Base-by-base conservation (phyloP, 2,329 filamentous ascomycete species). In the Capronia coronata region DNA sequence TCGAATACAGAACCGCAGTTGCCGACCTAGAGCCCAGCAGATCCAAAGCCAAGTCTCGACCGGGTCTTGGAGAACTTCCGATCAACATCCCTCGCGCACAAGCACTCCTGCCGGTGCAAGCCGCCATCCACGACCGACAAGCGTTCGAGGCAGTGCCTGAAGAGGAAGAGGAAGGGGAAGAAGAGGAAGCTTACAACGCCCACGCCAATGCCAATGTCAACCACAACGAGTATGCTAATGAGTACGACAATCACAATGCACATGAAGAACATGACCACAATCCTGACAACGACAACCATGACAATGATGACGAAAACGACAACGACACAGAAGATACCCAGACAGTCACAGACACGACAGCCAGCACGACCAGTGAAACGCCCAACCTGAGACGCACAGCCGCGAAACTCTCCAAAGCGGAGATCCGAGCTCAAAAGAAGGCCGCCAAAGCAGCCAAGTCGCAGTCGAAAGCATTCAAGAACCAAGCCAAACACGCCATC, bases 401-500 rank as follows among this genome's bases (percentile, higher is more conserved):
- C n/a, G n/a, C n/a, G 4, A 60, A 58, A 42, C 32, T 46, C 19
- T 55, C 43, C 44, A 59, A 59, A 34, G 57, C 56, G 4, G 59
- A 58, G 35, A 27, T 46, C 6, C 55, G 57, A 10, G 57, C 55
- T 7, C 34, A 44, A 8, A 61, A 59, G 43, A 59, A 53, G 43
- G 57, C 55, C 10, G 44, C 52, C 34, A 59, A 59, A 46, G 43
- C 45, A 21, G 52, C 47, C 27, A 59, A 55, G 34, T 58, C 55
- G 13, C 51, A 55, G 32, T 42, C 27, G 40, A 61, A 61, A 39
- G 56, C 59, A 6, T 39, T 48, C 10, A 61, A 58, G 45, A 61
- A 61, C 30, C 59, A 61, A 45, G 41, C 43, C 27, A 54, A 48
- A 25, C 53, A 59, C 39, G 38, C 43, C 11, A 42, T 56, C 18